phyloP scores from a whole-genome alignment of 176 grass and related monocot genomes.

The Pontederia paniculata region DNA sequence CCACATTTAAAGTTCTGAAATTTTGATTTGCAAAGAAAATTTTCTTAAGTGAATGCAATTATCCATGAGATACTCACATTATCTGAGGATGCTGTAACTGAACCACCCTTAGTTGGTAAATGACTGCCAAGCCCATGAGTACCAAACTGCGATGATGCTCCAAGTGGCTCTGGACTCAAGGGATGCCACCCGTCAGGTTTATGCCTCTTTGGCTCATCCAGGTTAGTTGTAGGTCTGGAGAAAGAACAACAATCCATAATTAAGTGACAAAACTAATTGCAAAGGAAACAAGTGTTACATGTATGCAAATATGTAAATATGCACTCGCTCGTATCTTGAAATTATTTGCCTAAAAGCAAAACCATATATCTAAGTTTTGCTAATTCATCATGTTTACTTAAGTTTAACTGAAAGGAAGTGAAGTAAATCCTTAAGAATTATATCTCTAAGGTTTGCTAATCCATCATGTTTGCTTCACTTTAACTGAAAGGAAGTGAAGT shows the following conservation, averaged over 20 bases:
- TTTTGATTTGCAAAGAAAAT: constrained; percentile 2
- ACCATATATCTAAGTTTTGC: too few species aligned
- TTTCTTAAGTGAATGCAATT: too few species aligned
- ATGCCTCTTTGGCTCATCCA: constrained; percentile 73
- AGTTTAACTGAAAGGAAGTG: too few species aligned
- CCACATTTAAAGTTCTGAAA: background rate
- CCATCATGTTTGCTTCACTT: too few species aligned
- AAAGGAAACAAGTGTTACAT: background rate
- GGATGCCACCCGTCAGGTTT: constrained; percentile 59
- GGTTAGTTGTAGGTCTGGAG: constrained; percentile 74
- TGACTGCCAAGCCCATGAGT: constrained; percentile 47
- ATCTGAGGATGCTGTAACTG: constrained; percentile 51
- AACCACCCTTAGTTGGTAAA: constrained; percentile 26
- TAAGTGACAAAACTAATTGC: background rate
- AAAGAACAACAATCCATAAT: constrained; percentile 5
- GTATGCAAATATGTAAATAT: too few species aligned
- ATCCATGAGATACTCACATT: constrained; percentile 32
- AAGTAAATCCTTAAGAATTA: too few species aligned
- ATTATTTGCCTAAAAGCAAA: too few species aligned
- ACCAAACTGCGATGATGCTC: constrained; percentile 41
- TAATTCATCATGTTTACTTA: too few species aligned
- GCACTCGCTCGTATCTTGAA: too few species aligned
- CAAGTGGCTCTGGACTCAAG: constrained; percentile 61
- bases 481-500: too few species aligned
- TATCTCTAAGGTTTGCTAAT: too few species aligned